Evolutionary conservation across 805 yeast species (phyloP).

Genomic region (Candida hungchunana): DNA sequence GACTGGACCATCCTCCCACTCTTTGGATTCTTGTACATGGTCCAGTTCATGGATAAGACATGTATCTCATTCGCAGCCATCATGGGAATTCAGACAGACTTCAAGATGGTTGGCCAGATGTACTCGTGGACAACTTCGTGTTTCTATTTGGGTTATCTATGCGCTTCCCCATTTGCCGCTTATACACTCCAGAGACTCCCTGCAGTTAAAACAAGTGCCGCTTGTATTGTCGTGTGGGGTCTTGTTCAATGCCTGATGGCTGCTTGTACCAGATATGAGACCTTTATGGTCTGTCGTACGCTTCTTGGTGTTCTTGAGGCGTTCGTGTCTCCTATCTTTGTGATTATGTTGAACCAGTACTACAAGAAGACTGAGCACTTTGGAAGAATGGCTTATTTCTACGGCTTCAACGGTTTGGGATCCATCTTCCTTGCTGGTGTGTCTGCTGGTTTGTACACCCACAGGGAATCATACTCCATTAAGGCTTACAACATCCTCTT

Average conservation of each 20-base stretch:
- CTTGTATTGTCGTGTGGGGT: slow-evolving; percentile 46
- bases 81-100: slow-evolving; percentile 37
- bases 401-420: slow-evolving; percentile 31
- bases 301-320: slow-evolving; percentile 49
- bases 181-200: slow-evolving; percentile 46
- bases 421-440: slow-evolving; percentile 41
- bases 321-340: slow-evolving; percentile 29
- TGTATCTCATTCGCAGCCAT: slow-evolving; percentile 40
- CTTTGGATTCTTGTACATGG: slow-evolving; percentile 27
- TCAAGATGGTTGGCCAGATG: slow-evolving; percentile 37
- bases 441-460: slow-evolving; percentile 35
- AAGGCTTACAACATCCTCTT: slow-evolving; percentile 51
- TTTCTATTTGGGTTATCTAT: slow-evolving; percentile 53
- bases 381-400: slow-evolving; percentile 29
- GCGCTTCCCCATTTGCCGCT: slow-evolving; percentile 41
- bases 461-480: slow-evolving; percentile 30
- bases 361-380: slow-evolving; percentile 28
- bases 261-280: slow-evolving; percentile 40
- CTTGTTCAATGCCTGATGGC: slow-evolving; percentile 33
- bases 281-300: slow-evolving; percentile 41
- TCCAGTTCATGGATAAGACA: slow-evolving; percentile 40
- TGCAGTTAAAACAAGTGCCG: slow-evolving; percentile 30
- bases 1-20: slow-evolving; percentile 35
- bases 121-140: slow-evolving; percentile 46
- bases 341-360: slow-evolving; percentile 19